A percentile compares a stretch with the other conserved stretches of the same genome.
Evolutionary conservation across 352 stramenopile species (phyloP).

Genomic region (Phytophthora ramorum): DNA sequence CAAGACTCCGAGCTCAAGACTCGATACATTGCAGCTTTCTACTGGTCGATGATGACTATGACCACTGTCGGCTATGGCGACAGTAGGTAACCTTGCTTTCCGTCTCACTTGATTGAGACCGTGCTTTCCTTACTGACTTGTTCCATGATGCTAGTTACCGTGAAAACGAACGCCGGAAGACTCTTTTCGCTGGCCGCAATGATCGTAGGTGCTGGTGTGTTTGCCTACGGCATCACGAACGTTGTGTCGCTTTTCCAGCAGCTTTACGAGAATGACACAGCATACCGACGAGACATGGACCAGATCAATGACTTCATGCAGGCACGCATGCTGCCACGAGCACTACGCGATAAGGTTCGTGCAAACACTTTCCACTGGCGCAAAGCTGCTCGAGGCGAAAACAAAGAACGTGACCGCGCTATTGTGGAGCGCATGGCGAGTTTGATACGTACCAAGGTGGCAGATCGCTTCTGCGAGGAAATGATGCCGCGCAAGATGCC

Average conservation of each 20-base stretch:
- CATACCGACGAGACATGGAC: conserved; percentile 80
- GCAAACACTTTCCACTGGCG: conserved; percentile 83
- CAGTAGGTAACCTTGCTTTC: conserved; percentile 42
- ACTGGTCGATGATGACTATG: conserved; percentile 91
- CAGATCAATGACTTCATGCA: conserved; percentile 85
- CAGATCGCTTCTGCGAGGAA: conserved; percentile 70
- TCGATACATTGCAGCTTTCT: conserved; percentile 83
- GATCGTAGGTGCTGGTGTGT: conserved; percentile 79
- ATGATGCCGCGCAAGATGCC: conserved; percentile 78
- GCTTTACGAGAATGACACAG: conserved; percentile 70
- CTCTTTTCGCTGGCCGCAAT: conserved; percentile 80
- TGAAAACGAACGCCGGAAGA: conserved; percentile 68
- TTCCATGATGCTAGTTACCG: conserved; percentile 54
- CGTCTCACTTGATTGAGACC: neutral
- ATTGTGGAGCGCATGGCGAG: conserved; percentile 79
- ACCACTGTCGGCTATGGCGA: conserved; percentile 83
- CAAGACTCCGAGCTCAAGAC: conserved; percentile 61
- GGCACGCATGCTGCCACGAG: conserved; percentile 55
- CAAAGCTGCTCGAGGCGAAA: conserved; percentile 69
- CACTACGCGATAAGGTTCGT: conserved; percentile 79
- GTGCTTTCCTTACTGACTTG: conserved; percentile 4
- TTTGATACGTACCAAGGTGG: conserved; percentile 78
- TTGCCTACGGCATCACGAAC: conserved; percentile 87
- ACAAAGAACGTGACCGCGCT: conserved; percentile 67
- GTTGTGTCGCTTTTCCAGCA: conserved; percentile 82